phyloP scores from a whole-genome alignment of 495 filamentous ascomycete species.

The Aspergillus heteromorphus region DNA sequence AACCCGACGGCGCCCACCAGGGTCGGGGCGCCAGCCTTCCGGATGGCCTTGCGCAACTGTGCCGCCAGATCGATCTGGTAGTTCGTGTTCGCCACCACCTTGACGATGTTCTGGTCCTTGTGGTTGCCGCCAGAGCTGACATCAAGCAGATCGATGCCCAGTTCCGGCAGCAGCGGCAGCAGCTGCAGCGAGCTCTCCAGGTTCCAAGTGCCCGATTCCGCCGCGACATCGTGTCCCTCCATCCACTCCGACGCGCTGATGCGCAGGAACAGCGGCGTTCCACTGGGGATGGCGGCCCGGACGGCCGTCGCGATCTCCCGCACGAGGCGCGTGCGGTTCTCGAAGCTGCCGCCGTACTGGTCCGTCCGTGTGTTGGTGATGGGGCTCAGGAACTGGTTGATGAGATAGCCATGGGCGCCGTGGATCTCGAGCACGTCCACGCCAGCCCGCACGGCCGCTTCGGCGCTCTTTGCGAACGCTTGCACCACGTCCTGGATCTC shows the following conservation, averaged over 20 bases:
- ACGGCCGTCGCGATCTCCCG: conserved; percentile 48
- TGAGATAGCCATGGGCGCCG: conserved; percentile 63
- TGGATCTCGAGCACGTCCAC: conserved; percentile 62
- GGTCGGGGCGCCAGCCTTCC: conserved; percentile 44
- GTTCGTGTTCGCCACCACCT: conserved; percentile 47
- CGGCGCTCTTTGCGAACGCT: conserved; percentile 56
- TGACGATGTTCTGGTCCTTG: conserved; percentile 50
- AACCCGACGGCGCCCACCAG: conserved; percentile 72
- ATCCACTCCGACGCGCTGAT: conserved; percentile 73
- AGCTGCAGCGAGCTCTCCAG: conserved; percentile 56
- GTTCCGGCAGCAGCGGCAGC: conserved; percentile 56
- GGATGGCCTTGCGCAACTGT: conserved; percentile 51
- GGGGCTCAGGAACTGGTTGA: conserved; percentile 59
- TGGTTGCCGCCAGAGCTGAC: conserved; percentile 67
- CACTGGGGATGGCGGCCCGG: conserved; percentile 52
- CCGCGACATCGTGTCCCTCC: conserved; percentile 43
- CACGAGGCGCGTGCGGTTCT: conserved; percentile 53
- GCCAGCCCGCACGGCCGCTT: conserved; percentile 58
- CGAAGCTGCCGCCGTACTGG: conserved; percentile 54
- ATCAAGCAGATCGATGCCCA: conserved; percentile 71
- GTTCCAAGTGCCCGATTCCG: conserved; percentile 55
- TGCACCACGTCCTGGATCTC: conserved; percentile 60
- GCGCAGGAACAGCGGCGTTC: conserved; percentile 62
- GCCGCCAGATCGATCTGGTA: conserved; percentile 64
- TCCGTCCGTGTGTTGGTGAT: conserved; percentile 58